A percentile compares a stretch with the other conserved stretches of the same genome.
Evolutionary conservation across 805 yeast genomes (phyloP).

Genomic region (Saccharomycopsis synnaedendra): DNA sequence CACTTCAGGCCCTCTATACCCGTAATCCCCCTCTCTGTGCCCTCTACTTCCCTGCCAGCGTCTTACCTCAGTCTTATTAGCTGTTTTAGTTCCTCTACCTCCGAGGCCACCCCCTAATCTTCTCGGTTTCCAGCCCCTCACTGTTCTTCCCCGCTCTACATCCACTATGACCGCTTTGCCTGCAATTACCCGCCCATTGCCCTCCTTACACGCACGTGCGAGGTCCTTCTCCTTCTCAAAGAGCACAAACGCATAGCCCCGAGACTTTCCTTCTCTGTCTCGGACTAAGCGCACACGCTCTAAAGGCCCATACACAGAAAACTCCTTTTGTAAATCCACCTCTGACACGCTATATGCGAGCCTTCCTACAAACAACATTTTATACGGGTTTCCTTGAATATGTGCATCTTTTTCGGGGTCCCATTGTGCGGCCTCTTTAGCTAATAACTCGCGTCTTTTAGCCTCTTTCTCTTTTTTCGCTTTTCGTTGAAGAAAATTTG

Average conservation of each 20-base stretch:
- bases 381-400: slow-evolving; percentile 58
- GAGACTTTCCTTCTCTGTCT: slow-evolving; percentile 42
- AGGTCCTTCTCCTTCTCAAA: slow-evolving; percentile 54
- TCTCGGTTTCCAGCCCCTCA: slow-evolving; percentile 59
- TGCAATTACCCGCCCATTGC: slow-evolving; percentile 40
- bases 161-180: slow-evolving; percentile 56
- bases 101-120: slow-evolving; percentile 91
- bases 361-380: slow-evolving; percentile 70
- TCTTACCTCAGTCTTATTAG: too few relatives aligned
- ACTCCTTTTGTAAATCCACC: slow-evolving; percentile 51
- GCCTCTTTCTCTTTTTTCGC: slow-evolving; percentile 18
- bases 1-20: too few relatives aligned
- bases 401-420: slow-evolving; percentile 47
- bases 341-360: slow-evolving; percentile 56
- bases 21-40: too few relatives aligned
- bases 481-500: slow-evolving; percentile 17
- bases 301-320: slow-evolving; percentile 58
- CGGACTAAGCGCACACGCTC: slow-evolving; percentile 49
- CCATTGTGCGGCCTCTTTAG: slow-evolving; percentile 25
- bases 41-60: too few relatives aligned
- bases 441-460: not conserved
- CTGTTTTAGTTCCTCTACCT: not conserved
- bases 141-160: slow-evolving; percentile 56
- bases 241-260: slow-evolving; percentile 79
- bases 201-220: slow-evolving; percentile 45